Conservation (phyloP, 148 eudicot species). For the Rhododendron mucronatum region DNA sequence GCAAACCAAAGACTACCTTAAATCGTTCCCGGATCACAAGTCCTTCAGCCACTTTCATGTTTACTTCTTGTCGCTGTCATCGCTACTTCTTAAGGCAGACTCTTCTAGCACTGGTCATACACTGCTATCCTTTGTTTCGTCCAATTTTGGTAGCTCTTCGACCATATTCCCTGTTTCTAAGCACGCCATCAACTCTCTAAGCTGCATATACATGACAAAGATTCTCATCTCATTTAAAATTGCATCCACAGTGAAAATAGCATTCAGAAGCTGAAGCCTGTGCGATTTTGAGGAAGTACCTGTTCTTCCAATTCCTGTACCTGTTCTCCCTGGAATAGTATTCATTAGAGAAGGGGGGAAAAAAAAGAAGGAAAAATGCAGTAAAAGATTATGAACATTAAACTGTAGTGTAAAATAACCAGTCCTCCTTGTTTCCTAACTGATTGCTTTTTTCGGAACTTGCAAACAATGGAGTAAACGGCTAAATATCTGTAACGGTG, state of each 20-base stretch:
- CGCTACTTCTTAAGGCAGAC: background rate
- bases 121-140: slow-evolving; percentile 27
- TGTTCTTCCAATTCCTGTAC: slow-evolving; percentile 71
- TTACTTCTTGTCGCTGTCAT: background rate
- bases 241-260: background rate
- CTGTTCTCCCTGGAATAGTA: slow-evolving; percentile 54
- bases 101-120: slow-evolving; percentile 23
- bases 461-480: background rate
- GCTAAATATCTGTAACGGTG: background rate
- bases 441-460: background rate
- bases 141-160: slow-evolving; percentile 28
- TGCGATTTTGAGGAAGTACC: slow-evolving; percentile 30
- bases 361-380: background rate
- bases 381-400: background rate
- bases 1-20: background rate
- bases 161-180: slow-evolving; percentile 41
- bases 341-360: background rate
- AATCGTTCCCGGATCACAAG: background rate
- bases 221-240: background rate
- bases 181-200: slow-evolving; percentile 39
- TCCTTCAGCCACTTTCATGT: background rate
- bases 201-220: slow-evolving; percentile 27
- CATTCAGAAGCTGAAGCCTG: background rate
- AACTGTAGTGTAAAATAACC: background rate
- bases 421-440: background rate